These are phyloP conservation scores for Candida yuanshanica DNA, from an alignment of 805 yeast genomes.

Conservation along the genomic window DNA sequence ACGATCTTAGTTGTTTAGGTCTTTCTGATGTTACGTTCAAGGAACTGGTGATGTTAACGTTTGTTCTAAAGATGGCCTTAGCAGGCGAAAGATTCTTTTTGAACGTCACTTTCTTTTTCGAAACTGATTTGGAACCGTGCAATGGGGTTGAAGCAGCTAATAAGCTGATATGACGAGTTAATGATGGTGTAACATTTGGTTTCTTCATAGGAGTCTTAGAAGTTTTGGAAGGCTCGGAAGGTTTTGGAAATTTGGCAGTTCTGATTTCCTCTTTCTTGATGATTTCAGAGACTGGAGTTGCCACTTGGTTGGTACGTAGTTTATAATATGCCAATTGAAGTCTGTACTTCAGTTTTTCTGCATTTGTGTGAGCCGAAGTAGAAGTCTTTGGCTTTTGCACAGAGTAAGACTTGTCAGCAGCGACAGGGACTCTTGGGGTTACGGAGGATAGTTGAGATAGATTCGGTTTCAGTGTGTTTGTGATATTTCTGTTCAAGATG, in stretches of 20 bases:
- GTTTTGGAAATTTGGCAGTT: neutral
- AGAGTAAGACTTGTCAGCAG: neutral
- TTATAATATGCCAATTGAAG: conserved; percentile 49
- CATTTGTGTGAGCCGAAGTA: conserved; percentile 17
- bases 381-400: conserved; percentile 3
- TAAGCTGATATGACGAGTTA: conserved; percentile 26
- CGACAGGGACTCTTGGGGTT: conserved; percentile 1
- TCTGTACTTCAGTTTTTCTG: conserved; percentile 39
- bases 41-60: conserved; percentile 2
- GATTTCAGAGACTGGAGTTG: conserved; percentile 28
- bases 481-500: conserved; percentile 9
- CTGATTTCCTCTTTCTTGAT: conserved; percentile 13
- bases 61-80: neutral
- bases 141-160: conserved; percentile 31
- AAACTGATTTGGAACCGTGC: conserved; percentile 4
- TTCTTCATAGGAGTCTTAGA: neutral
- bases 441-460: conserved; percentile 9
- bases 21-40: conserved; percentile 3
- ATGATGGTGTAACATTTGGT: conserved; percentile 16
- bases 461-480: conserved; percentile 8
- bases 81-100: conserved; percentile 10
- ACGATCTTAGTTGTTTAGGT: conserved; percentile 1
- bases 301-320: conserved; percentile 41
- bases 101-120: conserved; percentile 20
- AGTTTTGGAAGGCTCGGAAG: neutral